Evolutionary conservation across 306 rosid species (phyloP).

Genomic region (Styphnolobium japonicum): DNA sequence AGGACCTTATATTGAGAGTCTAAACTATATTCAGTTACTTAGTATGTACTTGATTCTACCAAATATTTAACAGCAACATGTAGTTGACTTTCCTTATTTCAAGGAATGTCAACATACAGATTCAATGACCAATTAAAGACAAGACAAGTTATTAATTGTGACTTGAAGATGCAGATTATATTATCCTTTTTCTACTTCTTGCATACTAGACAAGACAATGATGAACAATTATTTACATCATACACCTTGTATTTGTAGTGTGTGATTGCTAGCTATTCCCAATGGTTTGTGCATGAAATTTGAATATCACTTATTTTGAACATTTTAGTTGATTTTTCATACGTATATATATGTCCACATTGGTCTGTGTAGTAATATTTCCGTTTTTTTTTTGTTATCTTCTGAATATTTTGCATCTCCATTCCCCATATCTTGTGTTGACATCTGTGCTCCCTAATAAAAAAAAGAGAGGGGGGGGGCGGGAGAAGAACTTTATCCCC

Average conservation of each 20-base stretch:
- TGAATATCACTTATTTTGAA: neutral
- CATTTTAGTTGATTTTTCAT: neutral
- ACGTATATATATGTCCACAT: neutral
- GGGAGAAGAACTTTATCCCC: neutral
- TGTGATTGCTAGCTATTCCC: neutral
- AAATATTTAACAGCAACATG: neutral
- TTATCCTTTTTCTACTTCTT: neutral
- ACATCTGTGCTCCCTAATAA: neutral
- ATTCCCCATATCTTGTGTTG: neutral
- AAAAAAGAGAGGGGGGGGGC: too few species aligned
- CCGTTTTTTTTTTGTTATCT: neutral
- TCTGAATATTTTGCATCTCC: neutral
- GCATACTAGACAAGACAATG: neutral
- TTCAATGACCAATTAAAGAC: neutral
- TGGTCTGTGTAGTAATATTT: slow-evolving; percentile 8
- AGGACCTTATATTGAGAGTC: neutral
- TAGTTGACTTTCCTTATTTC: slow-evolving; percentile 4
- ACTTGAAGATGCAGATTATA: neutral
- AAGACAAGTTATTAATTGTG: neutral
- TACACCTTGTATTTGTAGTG: neutral
- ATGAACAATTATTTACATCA: slow-evolving; percentile 9
- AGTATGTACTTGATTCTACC: neutral
- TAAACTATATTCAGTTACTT: neutral
- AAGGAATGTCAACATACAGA: neutral
- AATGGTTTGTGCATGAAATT: neutral